These are phyloP conservation scores for Trichoderma breve DNA, from an alignment of 2,329 filamentous ascomycete genomes.

Conservation along the genomic window DNA sequence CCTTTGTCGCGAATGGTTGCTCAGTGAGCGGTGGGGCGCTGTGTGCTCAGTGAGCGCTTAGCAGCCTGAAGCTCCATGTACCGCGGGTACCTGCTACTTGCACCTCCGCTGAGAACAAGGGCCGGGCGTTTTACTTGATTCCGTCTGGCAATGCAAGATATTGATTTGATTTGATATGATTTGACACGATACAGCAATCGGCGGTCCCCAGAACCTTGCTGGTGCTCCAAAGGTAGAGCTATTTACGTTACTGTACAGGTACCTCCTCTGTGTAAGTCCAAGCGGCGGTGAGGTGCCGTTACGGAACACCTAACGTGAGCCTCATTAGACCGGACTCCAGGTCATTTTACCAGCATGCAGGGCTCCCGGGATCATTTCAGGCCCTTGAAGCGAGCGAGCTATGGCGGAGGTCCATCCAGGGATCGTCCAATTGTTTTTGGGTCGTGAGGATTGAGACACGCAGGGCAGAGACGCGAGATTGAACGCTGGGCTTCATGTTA, in stretches of 20 bases:
- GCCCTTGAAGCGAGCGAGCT: not conserved
- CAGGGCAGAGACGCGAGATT: constrained; percentile 13
- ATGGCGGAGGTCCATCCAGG: not conserved
- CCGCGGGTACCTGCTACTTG: not conserved
- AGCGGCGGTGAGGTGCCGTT: constrained; percentile 14
- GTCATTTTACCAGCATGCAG: not conserved
- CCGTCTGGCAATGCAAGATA: not conserved
- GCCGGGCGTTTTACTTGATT: not conserved
- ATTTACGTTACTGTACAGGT: not conserved
- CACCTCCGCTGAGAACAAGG: not conserved
- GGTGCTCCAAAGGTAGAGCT: not conserved
- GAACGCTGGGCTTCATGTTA: not conserved
- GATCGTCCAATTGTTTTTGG: not conserved
- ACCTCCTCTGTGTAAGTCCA: not conserved
- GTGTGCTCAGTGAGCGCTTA: constrained; percentile 21
- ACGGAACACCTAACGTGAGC: constrained; percentile 1
- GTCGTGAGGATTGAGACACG: constrained; percentile 9
- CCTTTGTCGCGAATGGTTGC: constrained; percentile 19
- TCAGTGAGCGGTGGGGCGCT: constrained; percentile 19
- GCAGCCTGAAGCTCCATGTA: constrained; percentile 5
- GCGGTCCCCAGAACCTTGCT: not conserved
- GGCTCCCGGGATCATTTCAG: not conserved
- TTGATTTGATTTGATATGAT: not conserved
- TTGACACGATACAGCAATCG: not conserved
- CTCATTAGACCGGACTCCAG: constrained; percentile 8